These are phyloP conservation scores for Hypericum androsaemum DNA, from an alignment of 345 rosid species.

Conservation along the genomic window DNA sequence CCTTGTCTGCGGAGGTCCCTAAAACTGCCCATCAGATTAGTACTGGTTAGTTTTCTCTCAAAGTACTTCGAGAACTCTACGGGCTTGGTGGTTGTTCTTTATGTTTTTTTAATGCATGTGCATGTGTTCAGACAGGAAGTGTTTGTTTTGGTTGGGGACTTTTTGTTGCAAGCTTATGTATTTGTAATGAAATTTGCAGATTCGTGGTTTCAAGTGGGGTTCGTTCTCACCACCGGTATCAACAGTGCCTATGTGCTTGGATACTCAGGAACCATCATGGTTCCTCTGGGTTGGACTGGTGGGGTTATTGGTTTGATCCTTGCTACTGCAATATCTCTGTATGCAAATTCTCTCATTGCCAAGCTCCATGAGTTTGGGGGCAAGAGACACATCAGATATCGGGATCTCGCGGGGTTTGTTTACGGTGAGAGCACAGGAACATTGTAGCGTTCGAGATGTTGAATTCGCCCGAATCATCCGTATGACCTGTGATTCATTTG, in stretches of 20 bases:
- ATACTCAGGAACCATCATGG: constrained; percentile 23
- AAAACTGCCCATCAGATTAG: constrained; percentile 3
- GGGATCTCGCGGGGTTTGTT: constrained; percentile 26
- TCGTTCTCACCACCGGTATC: constrained; percentile 23
- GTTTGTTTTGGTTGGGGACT: background rate
- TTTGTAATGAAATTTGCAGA: constrained; percentile 13
- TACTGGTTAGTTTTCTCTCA: background rate
- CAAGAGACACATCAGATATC: constrained; percentile 22
- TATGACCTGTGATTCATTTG: background rate
- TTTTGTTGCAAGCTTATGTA: background rate
- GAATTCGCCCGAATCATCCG: background rate
- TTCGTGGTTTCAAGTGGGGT: constrained; percentile 30
- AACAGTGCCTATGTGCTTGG: constrained; percentile 27
- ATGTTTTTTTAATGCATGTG: background rate
- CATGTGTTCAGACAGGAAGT: background rate
- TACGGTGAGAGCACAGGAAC: constrained; percentile 8
- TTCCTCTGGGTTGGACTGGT: constrained; percentile 26
- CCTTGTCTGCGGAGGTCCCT: background rate
- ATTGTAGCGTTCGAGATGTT: background rate
- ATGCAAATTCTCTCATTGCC: constrained; percentile 26
- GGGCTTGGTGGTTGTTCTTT: background rate
- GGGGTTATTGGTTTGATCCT: constrained; percentile 18
- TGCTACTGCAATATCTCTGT: constrained; percentile 13
- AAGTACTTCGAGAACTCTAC: background rate
- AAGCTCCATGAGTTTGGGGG: constrained; percentile 23